These are phyloP conservation scores for Ceratobasidium sp. DNA, from an alignment of 1,284 basidiomycete genomes.

Conservation along the genomic window DNA sequence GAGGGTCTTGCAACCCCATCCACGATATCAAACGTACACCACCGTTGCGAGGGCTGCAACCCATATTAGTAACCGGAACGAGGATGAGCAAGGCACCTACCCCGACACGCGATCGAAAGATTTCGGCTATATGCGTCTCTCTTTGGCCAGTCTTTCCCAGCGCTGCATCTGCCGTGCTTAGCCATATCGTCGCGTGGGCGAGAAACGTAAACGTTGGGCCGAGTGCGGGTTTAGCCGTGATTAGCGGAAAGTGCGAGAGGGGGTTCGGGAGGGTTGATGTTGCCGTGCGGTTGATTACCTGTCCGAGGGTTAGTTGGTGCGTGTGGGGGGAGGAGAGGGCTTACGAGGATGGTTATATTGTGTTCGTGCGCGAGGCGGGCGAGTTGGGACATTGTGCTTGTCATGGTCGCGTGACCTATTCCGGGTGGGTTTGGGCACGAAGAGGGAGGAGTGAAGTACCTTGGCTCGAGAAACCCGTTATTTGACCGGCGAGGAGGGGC, in stretches of 20 bases:
- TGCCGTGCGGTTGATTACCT: constrained; percentile 60
- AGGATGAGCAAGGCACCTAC: constrained; percentile 13
- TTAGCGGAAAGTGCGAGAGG: constrained; percentile 52
- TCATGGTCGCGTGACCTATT: constrained; percentile 72
- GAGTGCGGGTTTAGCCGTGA: constrained; percentile 67
- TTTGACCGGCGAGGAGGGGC: constrained; percentile 64
- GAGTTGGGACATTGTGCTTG: constrained; percentile 69
- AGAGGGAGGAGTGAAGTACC: constrained; percentile 48
- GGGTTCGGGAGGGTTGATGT: constrained; percentile 50
- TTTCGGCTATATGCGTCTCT: constrained; percentile 37
- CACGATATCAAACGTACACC: constrained; percentile 4
- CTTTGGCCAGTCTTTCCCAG: constrained; percentile 20
- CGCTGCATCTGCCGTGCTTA: constrained; percentile 48
- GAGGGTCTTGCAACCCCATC: not conserved
- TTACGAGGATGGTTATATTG: constrained; percentile 42
- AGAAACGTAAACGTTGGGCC: constrained; percentile 76
- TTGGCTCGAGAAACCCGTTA: constrained; percentile 71
- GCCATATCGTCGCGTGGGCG: constrained; percentile 74
- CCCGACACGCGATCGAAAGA: constrained; percentile 38
- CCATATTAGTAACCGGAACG: not conserved
- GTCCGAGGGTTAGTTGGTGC: not conserved
- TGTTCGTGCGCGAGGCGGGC: constrained; percentile 58
- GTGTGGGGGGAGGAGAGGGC: not conserved
- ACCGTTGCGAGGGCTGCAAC: not conserved
- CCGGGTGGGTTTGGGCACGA: not conserved